Conservation (phyloP, 2,329 filamentous ascomycete species). For the Diaporthe amygdali region DNA sequence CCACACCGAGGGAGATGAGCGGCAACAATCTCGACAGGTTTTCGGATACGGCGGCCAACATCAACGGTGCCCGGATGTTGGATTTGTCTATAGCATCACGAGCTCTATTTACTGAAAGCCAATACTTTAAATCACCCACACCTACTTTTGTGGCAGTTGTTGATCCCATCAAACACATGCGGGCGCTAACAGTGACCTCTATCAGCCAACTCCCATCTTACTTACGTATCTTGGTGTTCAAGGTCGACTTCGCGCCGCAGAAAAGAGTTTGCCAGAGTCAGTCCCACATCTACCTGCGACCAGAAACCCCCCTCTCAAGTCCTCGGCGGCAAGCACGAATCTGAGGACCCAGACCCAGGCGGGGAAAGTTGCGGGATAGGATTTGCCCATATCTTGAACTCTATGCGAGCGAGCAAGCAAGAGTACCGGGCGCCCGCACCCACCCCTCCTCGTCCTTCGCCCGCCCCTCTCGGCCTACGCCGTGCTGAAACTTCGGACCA, state of each 20-base stretch:
- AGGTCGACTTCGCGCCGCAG: too few relatives aligned
- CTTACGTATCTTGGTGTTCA: too few relatives aligned
- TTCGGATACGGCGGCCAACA: slow-evolving; percentile 25
- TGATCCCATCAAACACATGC: neutral
- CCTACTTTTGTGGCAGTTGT: neutral
- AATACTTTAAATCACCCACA: slow-evolving; percentile 19
- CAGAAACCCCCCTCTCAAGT: neutral
- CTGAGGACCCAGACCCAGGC: neutral
- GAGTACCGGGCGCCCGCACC: neutral
- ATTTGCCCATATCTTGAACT: neutral
- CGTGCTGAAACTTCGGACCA: slow-evolving; percentile 11
- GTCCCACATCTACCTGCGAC: slow-evolving; percentile 1
- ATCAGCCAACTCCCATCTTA: neutral
- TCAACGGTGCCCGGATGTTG: slow-evolving; percentile 21
- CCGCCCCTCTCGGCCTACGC: neutral
- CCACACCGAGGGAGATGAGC: slow-evolving; percentile 23
- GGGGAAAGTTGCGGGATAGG: neutral
- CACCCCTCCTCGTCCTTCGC: neutral
- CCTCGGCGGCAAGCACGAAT: neutral
- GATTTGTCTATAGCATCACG: slow-evolving; percentile 30
- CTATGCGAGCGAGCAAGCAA: neutral
- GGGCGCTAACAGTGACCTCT: neutral
- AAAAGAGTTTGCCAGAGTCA: slow-evolving; percentile 1
- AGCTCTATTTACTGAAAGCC: slow-evolving; percentile 25
- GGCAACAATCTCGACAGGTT: slow-evolving; percentile 26